Conservation (phyloP, 2,329 filamentous ascomycete genomes). For the Talaromyces sp. region DNA sequence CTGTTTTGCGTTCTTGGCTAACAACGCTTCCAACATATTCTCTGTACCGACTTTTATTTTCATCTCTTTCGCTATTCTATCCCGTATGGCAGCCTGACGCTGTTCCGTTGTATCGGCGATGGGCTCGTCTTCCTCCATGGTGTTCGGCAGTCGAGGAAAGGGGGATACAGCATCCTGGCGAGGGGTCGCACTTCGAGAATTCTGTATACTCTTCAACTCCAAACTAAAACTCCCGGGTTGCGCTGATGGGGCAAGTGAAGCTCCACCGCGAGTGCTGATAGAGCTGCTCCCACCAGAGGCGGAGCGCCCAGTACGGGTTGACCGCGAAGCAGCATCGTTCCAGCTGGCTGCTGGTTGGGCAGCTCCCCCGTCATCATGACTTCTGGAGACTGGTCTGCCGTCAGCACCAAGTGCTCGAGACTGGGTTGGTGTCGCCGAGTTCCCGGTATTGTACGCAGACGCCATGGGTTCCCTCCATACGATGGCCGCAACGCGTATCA, state of each 20-base stretch:
- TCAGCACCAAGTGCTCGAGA: constrained; percentile 36
- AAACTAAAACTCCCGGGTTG: constrained; percentile 83
- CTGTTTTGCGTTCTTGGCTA: constrained; percentile 93
- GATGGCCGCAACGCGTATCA: constrained; percentile 29
- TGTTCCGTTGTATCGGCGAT: constrained; percentile 62
- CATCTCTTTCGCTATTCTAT: constrained; percentile 87
- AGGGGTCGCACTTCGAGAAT: constrained; percentile 59
- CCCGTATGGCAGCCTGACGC: constrained; percentile 69
- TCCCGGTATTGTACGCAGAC: constrained; percentile 42
- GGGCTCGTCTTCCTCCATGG: constrained; percentile 59
- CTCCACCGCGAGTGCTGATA: constrained; percentile 59
- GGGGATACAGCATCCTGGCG: constrained; percentile 57
- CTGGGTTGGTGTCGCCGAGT: constrained; percentile 42
- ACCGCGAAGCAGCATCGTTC: constrained; percentile 31
- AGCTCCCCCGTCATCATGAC: constrained; percentile 32
- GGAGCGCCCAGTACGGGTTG: constrained; percentile 47
- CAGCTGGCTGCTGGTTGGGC: constrained; percentile 38
- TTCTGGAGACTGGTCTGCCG: constrained; percentile 38
- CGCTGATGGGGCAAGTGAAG: constrained; percentile 66
- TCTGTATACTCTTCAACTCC: constrained; percentile 68
- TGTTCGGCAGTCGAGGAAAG: constrained; percentile 45
- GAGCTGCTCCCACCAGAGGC: constrained; percentile 56
- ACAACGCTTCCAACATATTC: constrained; percentile 92
- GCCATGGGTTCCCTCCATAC: constrained; percentile 41
- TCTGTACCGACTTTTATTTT: constrained; percentile 98